These are phyloP conservation scores for Westerdykella ornata DNA, from an alignment of 2,329 filamentous ascomycete species.

Conservation along the genomic window DNA sequence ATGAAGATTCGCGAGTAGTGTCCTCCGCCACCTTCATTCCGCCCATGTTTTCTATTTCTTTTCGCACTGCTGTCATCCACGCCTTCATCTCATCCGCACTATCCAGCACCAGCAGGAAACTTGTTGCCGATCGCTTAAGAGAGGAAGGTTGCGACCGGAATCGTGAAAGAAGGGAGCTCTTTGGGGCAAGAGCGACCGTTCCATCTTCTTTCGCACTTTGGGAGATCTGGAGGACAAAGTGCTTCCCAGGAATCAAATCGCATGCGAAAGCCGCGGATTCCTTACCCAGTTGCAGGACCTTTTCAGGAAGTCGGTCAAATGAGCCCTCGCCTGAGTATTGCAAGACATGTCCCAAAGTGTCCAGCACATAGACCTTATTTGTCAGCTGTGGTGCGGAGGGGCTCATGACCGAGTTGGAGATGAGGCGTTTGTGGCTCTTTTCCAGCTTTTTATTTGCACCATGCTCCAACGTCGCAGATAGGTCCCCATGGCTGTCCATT, in stretches of 20 bases:
- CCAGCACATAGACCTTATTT: slow-evolving; percentile 65
- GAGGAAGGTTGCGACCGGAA: slow-evolving; percentile 55
- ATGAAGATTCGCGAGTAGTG: slow-evolving; percentile 26
- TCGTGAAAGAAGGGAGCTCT: slow-evolving; percentile 59
- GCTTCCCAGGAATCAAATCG: slow-evolving; percentile 70
- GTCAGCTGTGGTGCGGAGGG: slow-evolving; percentile 58
- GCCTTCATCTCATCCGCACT: slow-evolving; percentile 66
- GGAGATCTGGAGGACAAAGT: slow-evolving; percentile 73
- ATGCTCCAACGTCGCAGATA: slow-evolving; percentile 24
- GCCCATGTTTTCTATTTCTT: slow-evolving; percentile 63
- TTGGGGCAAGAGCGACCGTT: slow-evolving; percentile 33
- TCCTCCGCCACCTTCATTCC: slow-evolving; percentile 50
- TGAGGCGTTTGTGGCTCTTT: slow-evolving; percentile 40
- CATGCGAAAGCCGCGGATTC: slow-evolving; percentile 74
- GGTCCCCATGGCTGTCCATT: slow-evolving; percentile 33
- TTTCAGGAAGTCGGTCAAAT: slow-evolving; percentile 67
- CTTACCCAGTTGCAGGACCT: slow-evolving; percentile 62
- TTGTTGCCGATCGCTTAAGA: slow-evolving; percentile 51
- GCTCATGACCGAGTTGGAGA: slow-evolving; percentile 36
- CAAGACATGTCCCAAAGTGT: slow-evolving; percentile 64
- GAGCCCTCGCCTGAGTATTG: slow-evolving; percentile 67
- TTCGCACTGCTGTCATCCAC: slow-evolving; percentile 64
- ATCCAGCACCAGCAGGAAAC: slow-evolving; percentile 66
- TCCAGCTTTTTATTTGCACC: slow-evolving; percentile 31
- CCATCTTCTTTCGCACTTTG: slow-evolving; percentile 58